Evolutionary conservation across 768 basidiomycete genomes (phyloP).

Genomic region (Chiua virens): DNA sequence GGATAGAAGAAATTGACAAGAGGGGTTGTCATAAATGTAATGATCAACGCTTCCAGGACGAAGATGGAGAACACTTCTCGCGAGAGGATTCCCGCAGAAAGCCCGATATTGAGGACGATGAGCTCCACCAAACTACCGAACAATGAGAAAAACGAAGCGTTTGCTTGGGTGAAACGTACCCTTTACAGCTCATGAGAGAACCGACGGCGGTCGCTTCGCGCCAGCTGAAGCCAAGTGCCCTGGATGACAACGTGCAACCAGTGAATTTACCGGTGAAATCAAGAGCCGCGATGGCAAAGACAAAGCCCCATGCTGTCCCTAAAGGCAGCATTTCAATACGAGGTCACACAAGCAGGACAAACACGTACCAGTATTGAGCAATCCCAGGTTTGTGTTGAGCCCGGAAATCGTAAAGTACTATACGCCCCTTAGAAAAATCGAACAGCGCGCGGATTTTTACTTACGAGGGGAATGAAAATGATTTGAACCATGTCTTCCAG

Average conservation of each 20-base stretch:
- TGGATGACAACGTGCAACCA: slow-evolving; percentile 73
- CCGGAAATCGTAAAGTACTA: slow-evolving; percentile 95
- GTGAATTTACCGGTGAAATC: slow-evolving; percentile 91
- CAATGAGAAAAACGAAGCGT: slow-evolving; percentile 4
- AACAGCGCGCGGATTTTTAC: slow-evolving; percentile 18
- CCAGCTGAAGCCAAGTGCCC: slow-evolving; percentile 69
- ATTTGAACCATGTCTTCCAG: slow-evolving; percentile 93
- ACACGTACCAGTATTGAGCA: slow-evolving; percentile 68
- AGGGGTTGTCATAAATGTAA: slow-evolving; percentile 90
- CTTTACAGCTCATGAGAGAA: slow-evolving; percentile 94
- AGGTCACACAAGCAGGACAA: not conserved
- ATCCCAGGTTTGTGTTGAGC: slow-evolving; percentile 84
- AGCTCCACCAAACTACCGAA: slow-evolving; percentile 75
- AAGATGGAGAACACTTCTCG: slow-evolving; percentile 92
- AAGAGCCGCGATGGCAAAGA: slow-evolving; percentile 69
- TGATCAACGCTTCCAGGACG: slow-evolving; percentile 76
- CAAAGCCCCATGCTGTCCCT: slow-evolving; percentile 88
- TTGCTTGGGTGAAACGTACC: slow-evolving; percentile 46
- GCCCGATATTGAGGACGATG: slow-evolving; percentile 94
- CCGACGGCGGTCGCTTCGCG: slow-evolving; percentile 86
- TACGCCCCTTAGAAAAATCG: not conserved
- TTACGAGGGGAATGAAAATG: slow-evolving; percentile 83
- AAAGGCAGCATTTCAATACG: not conserved
- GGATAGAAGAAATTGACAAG: slow-evolving; percentile 71
- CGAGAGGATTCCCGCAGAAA: slow-evolving; percentile 74